These are phyloP conservation scores for Suillus paluster DNA, from an alignment of 768 basidiomycete species.

Conservation along the genomic window DNA sequence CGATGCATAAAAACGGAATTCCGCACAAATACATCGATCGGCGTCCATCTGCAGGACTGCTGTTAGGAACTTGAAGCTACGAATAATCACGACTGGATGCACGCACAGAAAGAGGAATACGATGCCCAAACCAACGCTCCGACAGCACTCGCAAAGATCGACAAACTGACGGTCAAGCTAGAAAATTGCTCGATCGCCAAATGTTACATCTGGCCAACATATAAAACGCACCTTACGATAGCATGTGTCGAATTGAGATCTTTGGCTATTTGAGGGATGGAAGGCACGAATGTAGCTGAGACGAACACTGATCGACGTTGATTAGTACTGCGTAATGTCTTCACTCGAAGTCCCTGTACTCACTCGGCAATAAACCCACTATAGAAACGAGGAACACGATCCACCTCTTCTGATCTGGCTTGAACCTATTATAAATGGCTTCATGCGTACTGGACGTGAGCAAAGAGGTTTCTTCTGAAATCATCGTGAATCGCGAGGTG, in stretches of 20 bases:
- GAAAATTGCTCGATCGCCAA: not conserved
- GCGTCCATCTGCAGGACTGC: slow-evolving; percentile 58
- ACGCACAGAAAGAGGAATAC: slow-evolving; percentile 54
- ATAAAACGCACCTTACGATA: slow-evolving; percentile 53
- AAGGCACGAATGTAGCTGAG: slow-evolving; percentile 70
- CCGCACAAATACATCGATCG: slow-evolving; percentile 60
- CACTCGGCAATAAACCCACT: slow-evolving; percentile 67
- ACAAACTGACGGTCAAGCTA: slow-evolving; percentile 56
- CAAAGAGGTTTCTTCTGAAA: slow-evolving; percentile 34
- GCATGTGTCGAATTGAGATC: slow-evolving; percentile 63
- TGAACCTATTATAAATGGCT: slow-evolving; percentile 63
- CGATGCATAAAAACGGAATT: slow-evolving; percentile 61
- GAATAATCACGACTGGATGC: slow-evolving; percentile 7
- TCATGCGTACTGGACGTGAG: slow-evolving; percentile 21
- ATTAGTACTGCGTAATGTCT: not conserved
- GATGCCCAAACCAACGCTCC: slow-evolving; percentile 57
- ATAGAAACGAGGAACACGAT: slow-evolving; percentile 63
- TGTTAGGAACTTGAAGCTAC: not conserved
- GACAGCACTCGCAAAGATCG: slow-evolving; percentile 48
- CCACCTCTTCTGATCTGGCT: slow-evolving; percentile 46
- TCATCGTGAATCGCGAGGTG: slow-evolving; percentile 15
- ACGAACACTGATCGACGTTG: slow-evolving; percentile 58
- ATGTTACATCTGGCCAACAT: not conserved
- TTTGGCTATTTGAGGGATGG: slow-evolving; percentile 71
- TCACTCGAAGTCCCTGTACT: slow-evolving; percentile 19